phyloP scores from a whole-genome alignment of 2,329 filamentous ascomycete genomes.

The Didymellaceae sp. region DNA sequence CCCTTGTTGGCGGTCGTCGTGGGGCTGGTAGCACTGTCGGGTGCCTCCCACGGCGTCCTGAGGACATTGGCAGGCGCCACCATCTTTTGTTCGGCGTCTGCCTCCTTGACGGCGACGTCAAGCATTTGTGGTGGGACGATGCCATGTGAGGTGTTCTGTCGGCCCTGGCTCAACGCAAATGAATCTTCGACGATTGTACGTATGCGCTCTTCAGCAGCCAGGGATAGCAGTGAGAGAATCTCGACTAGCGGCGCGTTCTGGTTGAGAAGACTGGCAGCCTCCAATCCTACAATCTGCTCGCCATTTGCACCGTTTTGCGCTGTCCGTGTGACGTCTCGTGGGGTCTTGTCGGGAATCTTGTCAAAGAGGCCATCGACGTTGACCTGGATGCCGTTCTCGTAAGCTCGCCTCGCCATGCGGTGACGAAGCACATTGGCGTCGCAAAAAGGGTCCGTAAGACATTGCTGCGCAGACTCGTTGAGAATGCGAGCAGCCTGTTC shows the following conservation, averaged over 20 bases:
- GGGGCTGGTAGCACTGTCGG: slow-evolving; percentile 61
- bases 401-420: slow-evolving; percentile 63
- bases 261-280: slow-evolving; percentile 69
- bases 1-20: slow-evolving; percentile 54
- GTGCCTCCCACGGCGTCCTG: slow-evolving; percentile 51
- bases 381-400: slow-evolving; percentile 64
- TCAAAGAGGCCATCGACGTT: slow-evolving; percentile 63
- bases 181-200: slow-evolving; percentile 80
- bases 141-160: slow-evolving; percentile 81
- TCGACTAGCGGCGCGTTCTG: slow-evolving; percentile 76
- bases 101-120: slow-evolving; percentile 68
- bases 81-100: slow-evolving; percentile 49
- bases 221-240: slow-evolving; percentile 80
- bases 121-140: slow-evolving; percentile 77
- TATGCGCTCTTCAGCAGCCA: slow-evolving; percentile 81
- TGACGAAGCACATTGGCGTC: slow-evolving; percentile 65
- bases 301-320: slow-evolving; percentile 65
- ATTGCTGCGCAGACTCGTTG: slow-evolving; percentile 68
- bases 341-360: slow-evolving; percentile 43
- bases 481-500: slow-evolving; percentile 67
- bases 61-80: slow-evolving; percentile 47
- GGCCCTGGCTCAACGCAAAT: slow-evolving; percentile 70
- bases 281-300: slow-evolving; percentile 63
- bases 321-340: slow-evolving; percentile 41
- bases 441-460: slow-evolving; percentile 77